Evolutionary conservation across 2,329 filamentous ascomycete species (phyloP).

Genomic region (Aspergillus fumigatus): DNA sequence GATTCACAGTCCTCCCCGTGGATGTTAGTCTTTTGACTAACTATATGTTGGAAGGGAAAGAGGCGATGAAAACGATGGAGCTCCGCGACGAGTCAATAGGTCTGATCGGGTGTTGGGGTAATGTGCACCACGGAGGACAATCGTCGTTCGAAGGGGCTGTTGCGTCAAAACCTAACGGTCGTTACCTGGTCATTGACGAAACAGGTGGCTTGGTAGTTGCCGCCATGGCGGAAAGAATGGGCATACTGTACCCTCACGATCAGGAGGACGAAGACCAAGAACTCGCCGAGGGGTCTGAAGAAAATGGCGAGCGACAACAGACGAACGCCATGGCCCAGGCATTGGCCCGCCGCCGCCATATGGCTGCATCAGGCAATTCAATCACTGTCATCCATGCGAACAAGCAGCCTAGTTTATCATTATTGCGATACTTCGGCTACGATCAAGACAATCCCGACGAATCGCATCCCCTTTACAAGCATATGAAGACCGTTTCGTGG

Average conservation of each 20-base stretch:
- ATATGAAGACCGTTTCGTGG: constrained; percentile 84
- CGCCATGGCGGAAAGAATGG: constrained; percentile 84
- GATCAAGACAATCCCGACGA: constrained; percentile 62
- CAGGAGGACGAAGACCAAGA: constrained; percentile 19
- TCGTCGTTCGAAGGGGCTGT: constrained; percentile 20
- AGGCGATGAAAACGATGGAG: constrained; percentile 76
- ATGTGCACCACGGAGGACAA: constrained; percentile 70
- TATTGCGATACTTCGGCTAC: constrained; percentile 86
- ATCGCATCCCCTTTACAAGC: constrained; percentile 72
- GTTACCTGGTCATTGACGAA: constrained; percentile 83
- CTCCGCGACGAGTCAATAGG: constrained; percentile 78
- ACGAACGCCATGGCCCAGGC: constrained; percentile 2
- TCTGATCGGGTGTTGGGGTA: constrained; percentile 81
- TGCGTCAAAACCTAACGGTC: constrained; percentile 44
- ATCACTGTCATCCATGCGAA: constrained; percentile 55
- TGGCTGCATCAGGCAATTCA: constrained; percentile 52
- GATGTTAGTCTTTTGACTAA: constrained; percentile 72
- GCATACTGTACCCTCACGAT: constrained; percentile 60
- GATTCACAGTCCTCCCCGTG: constrained; percentile 80
- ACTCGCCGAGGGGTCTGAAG: constrained; percentile 6
- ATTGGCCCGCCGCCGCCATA: constrained; percentile 21
- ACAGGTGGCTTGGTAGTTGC: constrained; percentile 78
- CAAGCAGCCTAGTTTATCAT: constrained; percentile 80
- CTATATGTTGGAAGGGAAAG: constrained; percentile 75
- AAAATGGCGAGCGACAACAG: constrained; percentile 22